phyloP scores from a whole-genome alignment of 164 flowering plant genomes.

The Hamamelis virginiana region DNA sequence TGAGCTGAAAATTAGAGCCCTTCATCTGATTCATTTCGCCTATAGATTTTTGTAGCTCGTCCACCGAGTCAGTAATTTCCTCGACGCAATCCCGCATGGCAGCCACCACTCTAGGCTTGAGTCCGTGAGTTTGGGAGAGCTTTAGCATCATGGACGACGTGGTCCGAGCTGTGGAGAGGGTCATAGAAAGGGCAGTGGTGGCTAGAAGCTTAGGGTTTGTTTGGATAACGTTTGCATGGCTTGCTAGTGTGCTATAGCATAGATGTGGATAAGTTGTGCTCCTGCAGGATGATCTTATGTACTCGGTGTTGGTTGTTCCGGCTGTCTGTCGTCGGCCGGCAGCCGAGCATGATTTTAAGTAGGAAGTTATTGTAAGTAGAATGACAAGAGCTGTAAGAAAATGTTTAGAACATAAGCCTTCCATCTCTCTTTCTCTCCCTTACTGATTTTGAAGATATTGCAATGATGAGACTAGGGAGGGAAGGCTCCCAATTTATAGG shows the following conservation, averaged over 20 bases:
- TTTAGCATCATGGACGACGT: conserved; percentile 32
- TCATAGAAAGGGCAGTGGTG: conserved; percentile 51
- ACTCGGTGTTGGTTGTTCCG: conserved; percentile 31
- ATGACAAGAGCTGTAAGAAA: neutral
- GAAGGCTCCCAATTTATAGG: conserved; percentile 1
- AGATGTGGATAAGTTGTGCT: conserved; percentile 56
- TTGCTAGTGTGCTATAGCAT: conserved; percentile 51
- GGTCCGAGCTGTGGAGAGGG: conserved; percentile 34
- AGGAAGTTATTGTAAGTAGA: neutral
- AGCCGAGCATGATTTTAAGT: conserved; percentile 5
- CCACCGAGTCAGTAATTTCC: conserved; percentile 43
- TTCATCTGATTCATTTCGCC: conserved; percentile 42
- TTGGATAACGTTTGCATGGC: conserved; percentile 46
- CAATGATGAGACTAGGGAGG: neutral
- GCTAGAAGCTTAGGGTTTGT: conserved; percentile 53
- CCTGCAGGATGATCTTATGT: conserved; percentile 51
- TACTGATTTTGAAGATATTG: neutral
- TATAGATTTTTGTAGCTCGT: conserved; percentile 39
- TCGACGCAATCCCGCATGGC: conserved; percentile 70
- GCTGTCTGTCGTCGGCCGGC: neutral
- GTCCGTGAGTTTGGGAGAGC: conserved; percentile 28
- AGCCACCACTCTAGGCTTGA: conserved; percentile 36
- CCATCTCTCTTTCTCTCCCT: neutral
- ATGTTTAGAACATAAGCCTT: neutral
- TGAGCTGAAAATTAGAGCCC: conserved; percentile 22